Evolutionary conservation across 768 basidiomycete genomes (phyloP), one percentile per base, ranked within the genome.

Genomic region (Omphalotus guepiniiformis): DNA sequence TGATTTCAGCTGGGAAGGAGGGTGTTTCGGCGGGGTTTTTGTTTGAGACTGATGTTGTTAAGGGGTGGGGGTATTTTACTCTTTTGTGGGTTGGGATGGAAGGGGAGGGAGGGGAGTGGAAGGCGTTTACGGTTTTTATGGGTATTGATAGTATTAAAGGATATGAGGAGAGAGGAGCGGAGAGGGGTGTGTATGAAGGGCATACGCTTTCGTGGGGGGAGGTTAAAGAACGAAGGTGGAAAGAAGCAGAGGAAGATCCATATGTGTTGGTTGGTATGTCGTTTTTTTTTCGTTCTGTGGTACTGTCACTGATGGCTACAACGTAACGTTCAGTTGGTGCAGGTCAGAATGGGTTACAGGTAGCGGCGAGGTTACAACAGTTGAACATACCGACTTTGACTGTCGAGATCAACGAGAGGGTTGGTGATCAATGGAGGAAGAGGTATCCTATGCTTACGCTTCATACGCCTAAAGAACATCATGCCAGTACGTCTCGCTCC

Each of bases 391-490:
- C 56, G 1, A 45, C 67, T 3, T 56, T 76, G 2, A 55, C 75
- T 2, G 55, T 76, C 13, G 74, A 75, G 43, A 55, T 47, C 9
- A 55, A 57, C 29, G 43, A 49, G 2, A 55, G 65, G 0, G 55
- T 74, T 9, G 74, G 74, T 2, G 72, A 74, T 50, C 62, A 56
- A 15, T 75, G 74, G 74, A 42, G 73, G 15, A 58, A 65, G 23
- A 64, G 74, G 3, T 76, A 77, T 54, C 67, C 68, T 2, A 65
- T 67, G 0, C 55, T 78, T 22, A 58, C 57, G 9, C 55, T 77
- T 21, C 75, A 76, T 42, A 71, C 70, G 21, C 55, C 73, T 71
- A 55, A 45, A 16, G 38, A 34, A 9, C 45, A 40, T 23, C 19
- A 55, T 50, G 34, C 52, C 47, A 39, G 57, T 53, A 22, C 55